phyloP scores from a whole-genome alignment of 2,329 filamentous ascomycete species.

The Clonostachys byssicola region DNA sequence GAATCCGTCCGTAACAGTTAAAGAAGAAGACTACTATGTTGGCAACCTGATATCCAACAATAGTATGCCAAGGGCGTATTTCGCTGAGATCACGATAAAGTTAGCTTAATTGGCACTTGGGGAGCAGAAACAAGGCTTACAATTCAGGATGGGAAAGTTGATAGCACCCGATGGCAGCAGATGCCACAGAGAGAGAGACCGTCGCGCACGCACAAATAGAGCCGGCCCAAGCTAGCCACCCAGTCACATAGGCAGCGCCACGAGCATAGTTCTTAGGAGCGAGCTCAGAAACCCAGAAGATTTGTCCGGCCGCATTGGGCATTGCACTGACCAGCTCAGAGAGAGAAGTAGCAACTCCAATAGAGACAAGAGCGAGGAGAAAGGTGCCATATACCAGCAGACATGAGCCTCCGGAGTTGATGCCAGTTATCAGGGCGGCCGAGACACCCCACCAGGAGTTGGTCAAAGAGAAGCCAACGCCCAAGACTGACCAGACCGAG shows the following conservation, averaged over 20 bases:
- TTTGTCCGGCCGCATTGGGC: conserved; percentile 19
- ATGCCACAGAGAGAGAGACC: neutral
- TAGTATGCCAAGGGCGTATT: conserved; percentile 41
- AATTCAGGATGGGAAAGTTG: conserved; percentile 20
- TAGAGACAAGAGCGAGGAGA: conserved; percentile 30
- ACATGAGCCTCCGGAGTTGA: conserved; percentile 40
- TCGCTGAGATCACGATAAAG: conserved; percentile 2
- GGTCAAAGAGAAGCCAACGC: conserved; percentile 42
- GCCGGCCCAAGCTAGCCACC: conserved; percentile 11
- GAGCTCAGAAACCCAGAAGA: conserved; percentile 15
- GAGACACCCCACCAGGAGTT: conserved; percentile 45
- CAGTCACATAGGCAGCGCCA: conserved; percentile 14
- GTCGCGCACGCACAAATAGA: neutral
- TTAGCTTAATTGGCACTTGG: too few species aligned
- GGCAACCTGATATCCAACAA: conserved; percentile 38
- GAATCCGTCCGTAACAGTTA: conserved; percentile 25
- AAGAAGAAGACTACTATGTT: conserved; percentile 35
- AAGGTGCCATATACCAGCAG: conserved; percentile 46
- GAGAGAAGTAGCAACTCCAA: conserved; percentile 9
- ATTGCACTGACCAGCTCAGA: conserved; percentile 18
- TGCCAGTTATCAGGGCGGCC: conserved; percentile 36
- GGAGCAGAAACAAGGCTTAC: conserved; percentile 4
- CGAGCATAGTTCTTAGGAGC: conserved; percentile 7
- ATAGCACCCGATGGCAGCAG: neutral
- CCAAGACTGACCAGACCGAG: conserved; percentile 39